Conservation (phyloP, 129 eudicot genomes). For the Daucus carota region DNA sequence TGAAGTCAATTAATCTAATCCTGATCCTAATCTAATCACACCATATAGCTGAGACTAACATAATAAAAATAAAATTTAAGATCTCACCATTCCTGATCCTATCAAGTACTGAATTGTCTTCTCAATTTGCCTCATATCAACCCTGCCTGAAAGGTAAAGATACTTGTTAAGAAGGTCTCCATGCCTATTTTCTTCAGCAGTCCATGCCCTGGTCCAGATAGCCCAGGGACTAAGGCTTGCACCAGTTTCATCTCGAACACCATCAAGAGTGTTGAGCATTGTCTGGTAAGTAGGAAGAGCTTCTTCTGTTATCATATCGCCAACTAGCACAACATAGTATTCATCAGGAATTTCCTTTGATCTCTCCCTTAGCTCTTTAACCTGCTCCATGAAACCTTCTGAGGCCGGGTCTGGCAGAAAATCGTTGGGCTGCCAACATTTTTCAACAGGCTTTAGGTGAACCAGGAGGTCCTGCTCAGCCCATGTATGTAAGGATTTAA, state of each 20-base stretch:
- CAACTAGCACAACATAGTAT: slow-evolving; percentile 17
- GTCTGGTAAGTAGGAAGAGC: slow-evolving; percentile 17
- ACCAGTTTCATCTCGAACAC: slow-evolving; percentile 7
- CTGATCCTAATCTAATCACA: background rate
- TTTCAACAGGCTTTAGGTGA: slow-evolving; percentile 15
- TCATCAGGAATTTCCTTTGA: slow-evolving; percentile 16
- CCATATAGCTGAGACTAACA: background rate
- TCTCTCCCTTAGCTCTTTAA: slow-evolving; percentile 17
- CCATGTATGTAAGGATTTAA: slow-evolving; percentile 12
- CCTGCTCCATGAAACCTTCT: slow-evolving; percentile 9
- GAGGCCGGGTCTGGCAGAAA: slow-evolving; percentile 17
- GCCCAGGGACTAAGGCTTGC: slow-evolving; percentile 16
- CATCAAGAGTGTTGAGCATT: slow-evolving; percentile 2
- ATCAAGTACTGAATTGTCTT: slow-evolving; percentile 13
- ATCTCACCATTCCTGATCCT: slow-evolving; percentile 13
- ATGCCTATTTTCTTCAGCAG: slow-evolving; percentile 16
- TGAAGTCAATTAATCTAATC: background rate
- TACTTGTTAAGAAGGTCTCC: slow-evolving; percentile 15
- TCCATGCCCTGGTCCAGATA: slow-evolving; percentile 16
- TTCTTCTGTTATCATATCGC: slow-evolving; percentile 18
- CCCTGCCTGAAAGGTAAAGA: slow-evolving; percentile 11
- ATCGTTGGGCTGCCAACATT: slow-evolving; percentile 18
- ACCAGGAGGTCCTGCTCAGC: slow-evolving; percentile 8
- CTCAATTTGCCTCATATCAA: slow-evolving; percentile 16
- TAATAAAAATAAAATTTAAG: background rate